Conservation (phyloP, 768 basidiomycete genomes). For the Exidia glandulosa region DNA sequence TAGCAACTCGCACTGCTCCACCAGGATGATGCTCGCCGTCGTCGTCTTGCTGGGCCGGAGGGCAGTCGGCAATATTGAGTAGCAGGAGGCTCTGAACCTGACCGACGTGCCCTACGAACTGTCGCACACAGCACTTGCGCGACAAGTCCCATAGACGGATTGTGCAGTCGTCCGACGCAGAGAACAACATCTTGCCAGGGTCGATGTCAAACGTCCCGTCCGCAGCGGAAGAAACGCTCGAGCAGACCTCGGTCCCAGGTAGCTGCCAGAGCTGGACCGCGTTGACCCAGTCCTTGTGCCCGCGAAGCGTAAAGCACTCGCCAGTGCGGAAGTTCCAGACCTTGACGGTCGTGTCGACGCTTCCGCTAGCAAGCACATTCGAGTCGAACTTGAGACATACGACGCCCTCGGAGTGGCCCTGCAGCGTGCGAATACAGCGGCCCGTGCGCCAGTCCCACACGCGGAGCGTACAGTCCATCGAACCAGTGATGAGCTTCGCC, state of each 20-base stretch:
- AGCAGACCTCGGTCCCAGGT: slow-evolving; percentile 3
- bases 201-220: slow-evolving; percentile 34
- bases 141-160: slow-evolving; percentile 93
- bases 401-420: slow-evolving; percentile 86
- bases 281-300: slow-evolving; percentile 95
- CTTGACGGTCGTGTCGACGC: slow-evolving; percentile 89
- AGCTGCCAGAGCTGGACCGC: slow-evolving; percentile 84
- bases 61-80: slow-evolving; percentile 46
- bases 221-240: slow-evolving; percentile 7
- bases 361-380: slow-evolving; percentile 85
- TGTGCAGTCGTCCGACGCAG: slow-evolving; percentile 88
- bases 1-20: slow-evolving; percentile 1
- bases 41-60: slow-evolving; percentile 12
- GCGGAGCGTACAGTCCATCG: slow-evolving; percentile 90
- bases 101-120: slow-evolving; percentile 82
- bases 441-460: slow-evolving; percentile 96
- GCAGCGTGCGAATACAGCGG: slow-evolving; percentile 74
- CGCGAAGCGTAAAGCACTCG: slow-evolving; percentile 83
- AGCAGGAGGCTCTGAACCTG: slow-evolving; percentile 90
- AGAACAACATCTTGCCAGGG: slow-evolving; percentile 92
- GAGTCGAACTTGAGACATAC: slow-evolving; percentile 86
- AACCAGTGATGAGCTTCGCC: slow-evolving; percentile 87
- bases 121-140: slow-evolving; percentile 64
- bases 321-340: slow-evolving; percentile 91
- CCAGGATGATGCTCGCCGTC: slow-evolving; percentile 4